phyloP scores from a whole-genome alignment of 768 basidiomycete species.

The Coprinellus aureogranulatus region DNA sequence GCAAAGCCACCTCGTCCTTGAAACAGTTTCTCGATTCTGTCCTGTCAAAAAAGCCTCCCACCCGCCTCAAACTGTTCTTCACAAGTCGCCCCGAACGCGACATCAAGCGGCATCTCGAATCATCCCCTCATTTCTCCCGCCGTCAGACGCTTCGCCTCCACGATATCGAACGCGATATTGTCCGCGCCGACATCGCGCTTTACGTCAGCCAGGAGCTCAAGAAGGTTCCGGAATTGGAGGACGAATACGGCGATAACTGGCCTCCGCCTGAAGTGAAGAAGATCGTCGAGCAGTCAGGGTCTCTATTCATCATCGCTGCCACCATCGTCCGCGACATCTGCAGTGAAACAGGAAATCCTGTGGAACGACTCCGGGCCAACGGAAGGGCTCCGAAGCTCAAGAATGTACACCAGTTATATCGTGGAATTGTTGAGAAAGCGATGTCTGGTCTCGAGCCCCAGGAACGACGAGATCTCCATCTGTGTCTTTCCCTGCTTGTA shows the following conservation, averaged over 20 bases:
- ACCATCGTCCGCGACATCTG: neutral
- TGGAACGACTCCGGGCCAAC: neutral
- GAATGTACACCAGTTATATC: neutral
- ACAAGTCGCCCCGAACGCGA: constrained; percentile 19
- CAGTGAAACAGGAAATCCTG: neutral
- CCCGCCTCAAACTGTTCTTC: constrained; percentile 18
- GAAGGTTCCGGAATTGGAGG: neutral
- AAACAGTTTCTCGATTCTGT: constrained; percentile 13
- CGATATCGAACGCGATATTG: constrained; percentile 1
- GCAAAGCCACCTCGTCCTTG: constrained; percentile 8
- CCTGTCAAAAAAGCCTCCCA: constrained; percentile 5
- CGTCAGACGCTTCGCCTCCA: constrained; percentile 4
- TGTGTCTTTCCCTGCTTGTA: neutral
- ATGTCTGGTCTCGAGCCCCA: neutral
- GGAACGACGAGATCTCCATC: neutral
- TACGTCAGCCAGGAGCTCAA: neutral
- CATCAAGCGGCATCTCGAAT: neutral
- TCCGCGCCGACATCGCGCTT: constrained; percentile 1
- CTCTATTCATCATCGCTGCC: neutral
- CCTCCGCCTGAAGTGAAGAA: neutral
- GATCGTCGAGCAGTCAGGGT: neutral
- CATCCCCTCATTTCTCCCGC: constrained; percentile 3
- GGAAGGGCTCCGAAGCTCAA: neutral
- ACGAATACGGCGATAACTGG: neutral
- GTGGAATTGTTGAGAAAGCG: neutral